Evolutionary conservation across 345 rosid genomes (phyloP).

Genomic region (Hypericum perforatum): DNA sequence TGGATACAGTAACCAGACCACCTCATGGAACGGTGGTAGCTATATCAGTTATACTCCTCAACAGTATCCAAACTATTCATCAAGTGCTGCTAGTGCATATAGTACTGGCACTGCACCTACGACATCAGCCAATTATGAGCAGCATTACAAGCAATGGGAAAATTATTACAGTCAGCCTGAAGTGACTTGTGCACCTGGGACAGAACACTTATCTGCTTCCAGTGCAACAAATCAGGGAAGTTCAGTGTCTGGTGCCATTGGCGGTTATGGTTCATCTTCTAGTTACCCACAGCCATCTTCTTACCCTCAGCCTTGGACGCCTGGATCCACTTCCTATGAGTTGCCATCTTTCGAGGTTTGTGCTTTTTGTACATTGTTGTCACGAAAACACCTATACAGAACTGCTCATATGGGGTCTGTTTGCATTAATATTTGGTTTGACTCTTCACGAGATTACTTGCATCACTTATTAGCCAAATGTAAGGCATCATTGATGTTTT

Average conservation of each 20-base stretch:
- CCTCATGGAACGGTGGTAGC: constrained; percentile 55
- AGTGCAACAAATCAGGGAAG: constrained; percentile 44
- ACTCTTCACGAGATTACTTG: too few relatives aligned
- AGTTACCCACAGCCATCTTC: constrained; percentile 45
- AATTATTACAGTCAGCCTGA: constrained; percentile 79
- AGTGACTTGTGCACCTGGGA: constrained; percentile 98
- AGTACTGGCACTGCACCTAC: constrained; percentile 41
- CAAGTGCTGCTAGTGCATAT: constrained; percentile 45
- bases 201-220: constrained; percentile 62
- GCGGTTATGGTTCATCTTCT: constrained; percentile 46
- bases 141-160: constrained; percentile 77
- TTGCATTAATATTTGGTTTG: too few relatives aligned
- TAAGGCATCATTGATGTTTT: too few relatives aligned
- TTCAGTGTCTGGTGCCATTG: constrained; percentile 41
- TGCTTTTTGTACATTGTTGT: background rate
- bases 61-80: constrained; percentile 54
- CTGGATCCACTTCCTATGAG: constrained; percentile 45
- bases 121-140: constrained; percentile 60
- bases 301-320: constrained; percentile 52
- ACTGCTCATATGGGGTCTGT: background rate
- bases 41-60: constrained; percentile 54
- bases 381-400: background rate
- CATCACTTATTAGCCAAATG: too few relatives aligned
- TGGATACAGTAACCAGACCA: constrained; percentile 56
- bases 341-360: constrained; percentile 66